These are phyloP conservation scores for Mycena leptocephala DNA, from an alignment of 768 basidiomycete genomes.

Conservation along the genomic window DNA sequence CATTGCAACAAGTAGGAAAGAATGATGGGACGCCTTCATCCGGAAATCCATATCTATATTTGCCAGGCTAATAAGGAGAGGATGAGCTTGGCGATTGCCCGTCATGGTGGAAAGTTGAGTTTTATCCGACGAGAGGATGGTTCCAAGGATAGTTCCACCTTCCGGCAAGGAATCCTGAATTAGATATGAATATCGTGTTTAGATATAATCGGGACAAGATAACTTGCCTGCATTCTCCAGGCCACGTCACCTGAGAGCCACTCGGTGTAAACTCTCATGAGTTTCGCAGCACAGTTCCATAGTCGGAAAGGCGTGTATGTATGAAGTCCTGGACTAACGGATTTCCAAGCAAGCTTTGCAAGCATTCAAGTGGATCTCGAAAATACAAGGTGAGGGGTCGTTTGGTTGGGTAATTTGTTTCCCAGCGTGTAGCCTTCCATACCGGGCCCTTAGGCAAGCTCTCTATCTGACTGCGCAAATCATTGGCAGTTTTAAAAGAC, in stretches of 20 bases:
- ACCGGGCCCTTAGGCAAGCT: background rate
- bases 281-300: conserved; percentile 21
- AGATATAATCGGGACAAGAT: background rate
- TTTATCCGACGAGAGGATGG: conserved; percentile 37
- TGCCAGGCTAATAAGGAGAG: conserved; percentile 29
- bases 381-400: background rate
- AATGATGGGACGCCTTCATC: conserved; percentile 33
- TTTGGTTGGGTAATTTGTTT: background rate
- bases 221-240: conserved; percentile 40
- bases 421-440: background rate
- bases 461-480: background rate
- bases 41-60: conserved; percentile 33
- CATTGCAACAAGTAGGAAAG: conserved; percentile 37
- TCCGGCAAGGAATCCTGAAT: conserved; percentile 29
- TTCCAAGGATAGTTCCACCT: conserved; percentile 37
- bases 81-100: conserved; percentile 30
- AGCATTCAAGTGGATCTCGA: conserved; percentile 1
- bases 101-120: conserved; percentile 38
- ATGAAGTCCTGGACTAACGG: background rate
- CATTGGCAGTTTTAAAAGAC: background rate
- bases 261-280: conserved; percentile 38
- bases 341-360: background rate
- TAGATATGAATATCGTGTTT: background rate
- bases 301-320: conserved; percentile 24
- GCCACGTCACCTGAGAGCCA: conserved; percentile 41